Evolutionary conservation across 352 stramenopile species (phyloP).

Genomic region (Globisporangium apiculatum): DNA sequence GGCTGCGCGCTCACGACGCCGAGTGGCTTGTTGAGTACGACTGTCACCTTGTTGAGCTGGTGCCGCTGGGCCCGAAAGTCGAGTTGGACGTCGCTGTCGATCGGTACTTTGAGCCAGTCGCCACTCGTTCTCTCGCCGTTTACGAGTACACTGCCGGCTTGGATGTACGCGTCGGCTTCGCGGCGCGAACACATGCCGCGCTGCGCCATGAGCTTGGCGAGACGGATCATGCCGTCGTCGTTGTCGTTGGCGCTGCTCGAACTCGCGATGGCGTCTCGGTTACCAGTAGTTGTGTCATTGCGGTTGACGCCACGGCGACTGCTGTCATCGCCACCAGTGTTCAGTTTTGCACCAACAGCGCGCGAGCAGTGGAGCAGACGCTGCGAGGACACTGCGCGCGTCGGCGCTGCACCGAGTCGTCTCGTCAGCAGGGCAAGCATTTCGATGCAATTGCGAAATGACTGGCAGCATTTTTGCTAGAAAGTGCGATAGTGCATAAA

Average conservation of each 20-base stretch:
- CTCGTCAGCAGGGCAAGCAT: slow-evolving; percentile 31
- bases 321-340: neutral
- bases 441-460: slow-evolving; percentile 7
- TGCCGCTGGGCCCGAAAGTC: slow-evolving; percentile 60
- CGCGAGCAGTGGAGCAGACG: slow-evolving; percentile 4
- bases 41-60: slow-evolving; percentile 68
- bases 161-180: slow-evolving; percentile 79
- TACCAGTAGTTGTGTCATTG: neutral
- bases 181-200: slow-evolving; percentile 70
- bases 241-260: neutral
- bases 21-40: slow-evolving; percentile 81
- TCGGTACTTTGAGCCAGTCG: slow-evolving; percentile 65
- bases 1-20: slow-evolving; percentile 78
- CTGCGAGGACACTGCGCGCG: neutral
- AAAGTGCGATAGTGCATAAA: slow-evolving; percentile 5
- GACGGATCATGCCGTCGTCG: slow-evolving; percentile 31
- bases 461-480: neutral
- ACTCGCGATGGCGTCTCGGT: neutral
- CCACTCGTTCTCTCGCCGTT: slow-evolving; percentile 57
- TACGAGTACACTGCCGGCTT: slow-evolving; percentile 62
- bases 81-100: slow-evolving; percentile 49
- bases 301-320: neutral
- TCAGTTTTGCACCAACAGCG: neutral
- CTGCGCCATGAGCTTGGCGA: slow-evolving; percentile 80
- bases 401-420: slow-evolving; percentile 19